Conservation (phyloP, 805 yeast species). For the Metschnikowia continentalis region DNA sequence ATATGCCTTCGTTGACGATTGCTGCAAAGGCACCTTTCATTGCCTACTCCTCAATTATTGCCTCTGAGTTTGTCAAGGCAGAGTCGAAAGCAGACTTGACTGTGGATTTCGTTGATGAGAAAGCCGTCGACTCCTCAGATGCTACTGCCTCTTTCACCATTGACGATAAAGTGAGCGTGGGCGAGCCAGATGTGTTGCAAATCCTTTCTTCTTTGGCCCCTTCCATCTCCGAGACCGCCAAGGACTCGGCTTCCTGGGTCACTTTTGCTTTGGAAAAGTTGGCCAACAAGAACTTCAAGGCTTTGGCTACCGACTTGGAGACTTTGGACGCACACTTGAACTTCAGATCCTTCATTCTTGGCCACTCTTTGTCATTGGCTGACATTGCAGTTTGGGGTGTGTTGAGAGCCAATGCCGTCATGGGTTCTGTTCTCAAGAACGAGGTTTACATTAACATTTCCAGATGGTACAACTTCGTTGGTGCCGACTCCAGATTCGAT, state of each 20-base stretch:
- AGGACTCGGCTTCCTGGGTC: conserved; percentile 51
- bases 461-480: conserved; percentile 86
- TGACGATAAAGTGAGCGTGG: conserved; percentile 41
- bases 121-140: conserved; percentile 45
- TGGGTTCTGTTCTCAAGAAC: conserved; percentile 85
- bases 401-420: conserved; percentile 86
- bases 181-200: conserved; percentile 44
- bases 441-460: conserved; percentile 80
- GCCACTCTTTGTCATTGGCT: conserved; percentile 64
- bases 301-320: conserved; percentile 71
- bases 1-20: conserved; percentile 51
- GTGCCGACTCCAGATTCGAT: conserved; percentile 58
- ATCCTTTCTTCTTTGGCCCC: conserved; percentile 54
- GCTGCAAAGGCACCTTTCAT: conserved; percentile 85
- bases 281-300: conserved; percentile 83
- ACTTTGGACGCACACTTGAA: conserved; percentile 77
- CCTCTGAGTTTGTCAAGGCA: conserved; percentile 69
- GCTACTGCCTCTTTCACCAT: conserved; percentile 43
- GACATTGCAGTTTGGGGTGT: conserved; percentile 94
- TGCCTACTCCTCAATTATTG: conserved; percentile 75
- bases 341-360: conserved; percentile 75
- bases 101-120: conserved; percentile 69
- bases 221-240: conserved; percentile 25
- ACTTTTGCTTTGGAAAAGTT: conserved; percentile 64
- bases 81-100: conserved; percentile 45